A percentile compares a stretch with the other conserved stretches of the same genome.
Evolutionary conservation across 2,329 filamentous ascomycete genomes (phyloP).

Genomic region (Coniochaeta pulveracea): DNA sequence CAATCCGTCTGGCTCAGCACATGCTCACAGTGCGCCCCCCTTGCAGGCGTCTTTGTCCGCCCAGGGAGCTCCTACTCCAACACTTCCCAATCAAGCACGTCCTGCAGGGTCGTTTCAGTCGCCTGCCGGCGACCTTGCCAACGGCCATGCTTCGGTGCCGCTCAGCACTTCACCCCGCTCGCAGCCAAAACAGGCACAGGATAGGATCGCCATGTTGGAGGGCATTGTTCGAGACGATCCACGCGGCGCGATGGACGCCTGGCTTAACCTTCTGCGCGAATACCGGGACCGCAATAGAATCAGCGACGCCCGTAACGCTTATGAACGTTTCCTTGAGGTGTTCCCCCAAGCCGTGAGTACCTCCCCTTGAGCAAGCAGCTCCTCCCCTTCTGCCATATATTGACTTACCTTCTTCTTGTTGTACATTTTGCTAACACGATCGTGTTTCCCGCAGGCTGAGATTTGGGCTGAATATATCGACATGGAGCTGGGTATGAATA

Average conservation of each 20-base stretch:
- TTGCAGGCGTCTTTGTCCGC: slow-evolving; percentile 12
- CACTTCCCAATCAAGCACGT: slow-evolving; percentile 21
- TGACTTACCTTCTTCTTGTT: no score
- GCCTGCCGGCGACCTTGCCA: no score
- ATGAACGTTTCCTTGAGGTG: slow-evolving; percentile 75
- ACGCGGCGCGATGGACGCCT: slow-evolving; percentile 83
- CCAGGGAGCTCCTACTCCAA: slow-evolving; percentile 16
- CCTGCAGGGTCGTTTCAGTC: no score
- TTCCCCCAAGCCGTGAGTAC: slow-evolving; percentile 83
- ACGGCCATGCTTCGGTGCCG: no score
- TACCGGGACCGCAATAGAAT: slow-evolving; percentile 72
- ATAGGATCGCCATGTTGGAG: slow-evolving; percentile 72
- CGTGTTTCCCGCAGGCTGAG: slow-evolving; percentile 67
- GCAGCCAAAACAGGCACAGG: slow-evolving; percentile 38
- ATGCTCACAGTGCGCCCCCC: slow-evolving; percentile 8
- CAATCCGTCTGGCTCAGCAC: slow-evolving; percentile 6
- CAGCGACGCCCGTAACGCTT: slow-evolving; percentile 69
- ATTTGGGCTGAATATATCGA: slow-evolving; percentile 83
- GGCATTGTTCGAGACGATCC: slow-evolving; percentile 87
- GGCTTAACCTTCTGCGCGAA: slow-evolving; percentile 78
- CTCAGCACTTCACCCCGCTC: slow-evolving; percentile 12
- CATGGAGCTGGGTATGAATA: slow-evolving; percentile 81
- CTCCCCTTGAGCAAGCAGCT: neutral
- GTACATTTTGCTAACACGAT: no score
- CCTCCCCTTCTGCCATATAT: slow-evolving; percentile 9